phyloP scores from a whole-genome alignment of 352 stramenopile genomes.

The Phytophthora foliorum region DNA sequence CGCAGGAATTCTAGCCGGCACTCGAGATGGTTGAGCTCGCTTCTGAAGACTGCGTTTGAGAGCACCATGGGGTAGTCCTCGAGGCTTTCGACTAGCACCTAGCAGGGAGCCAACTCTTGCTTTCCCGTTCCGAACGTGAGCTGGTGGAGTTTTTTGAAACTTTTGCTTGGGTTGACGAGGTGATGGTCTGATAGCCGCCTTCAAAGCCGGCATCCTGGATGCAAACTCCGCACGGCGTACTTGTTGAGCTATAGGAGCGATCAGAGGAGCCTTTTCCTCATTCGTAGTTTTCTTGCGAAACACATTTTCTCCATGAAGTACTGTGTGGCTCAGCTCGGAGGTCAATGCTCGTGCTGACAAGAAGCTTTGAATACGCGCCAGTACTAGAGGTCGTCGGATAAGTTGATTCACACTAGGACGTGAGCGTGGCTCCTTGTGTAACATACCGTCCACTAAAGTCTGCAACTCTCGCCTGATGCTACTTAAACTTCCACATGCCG shows the following conservation, averaged over 20 bases:
- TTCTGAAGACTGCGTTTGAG: conserved; percentile 23
- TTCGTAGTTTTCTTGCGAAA: conserved; percentile 47
- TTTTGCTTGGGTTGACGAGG: conserved; percentile 1
- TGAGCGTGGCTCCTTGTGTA: conserved; percentile 66
- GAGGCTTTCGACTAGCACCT: conserved; percentile 29
- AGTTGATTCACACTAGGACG: conserved; percentile 75
- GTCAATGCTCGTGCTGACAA: conserved; percentile 60
- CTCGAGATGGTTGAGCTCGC: conserved; percentile 17
- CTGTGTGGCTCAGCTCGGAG: conserved; percentile 75
- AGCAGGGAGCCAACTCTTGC: conserved; percentile 25
- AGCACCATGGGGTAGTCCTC: conserved; percentile 14
- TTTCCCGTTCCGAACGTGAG: conserved; percentile 5
- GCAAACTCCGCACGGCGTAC: conserved; percentile 25
- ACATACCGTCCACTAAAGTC: conserved; percentile 61
- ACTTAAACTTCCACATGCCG: conserved; percentile 17
- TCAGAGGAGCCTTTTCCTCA: conserved; percentile 4
- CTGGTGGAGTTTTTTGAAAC: conserved; percentile 8
- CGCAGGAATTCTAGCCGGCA: conserved; percentile 18
- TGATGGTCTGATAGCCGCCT: conserved; percentile 13
- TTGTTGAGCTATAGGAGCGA: conserved; percentile 3
- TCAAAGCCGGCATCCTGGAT: not conserved
- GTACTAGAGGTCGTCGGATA: conserved; percentile 62
- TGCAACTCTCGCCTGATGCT: conserved; percentile 36
- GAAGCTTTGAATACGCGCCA: conserved; percentile 73
- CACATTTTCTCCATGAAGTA: conserved; percentile 78